A percentile compares a stretch with the other conserved stretches of the same genome.
These are phyloP conservation scores for Hymenoscyphus repandus DNA, from an alignment of 2,329 filamentous ascomycete genomes.

Conservation along the genomic window DNA sequence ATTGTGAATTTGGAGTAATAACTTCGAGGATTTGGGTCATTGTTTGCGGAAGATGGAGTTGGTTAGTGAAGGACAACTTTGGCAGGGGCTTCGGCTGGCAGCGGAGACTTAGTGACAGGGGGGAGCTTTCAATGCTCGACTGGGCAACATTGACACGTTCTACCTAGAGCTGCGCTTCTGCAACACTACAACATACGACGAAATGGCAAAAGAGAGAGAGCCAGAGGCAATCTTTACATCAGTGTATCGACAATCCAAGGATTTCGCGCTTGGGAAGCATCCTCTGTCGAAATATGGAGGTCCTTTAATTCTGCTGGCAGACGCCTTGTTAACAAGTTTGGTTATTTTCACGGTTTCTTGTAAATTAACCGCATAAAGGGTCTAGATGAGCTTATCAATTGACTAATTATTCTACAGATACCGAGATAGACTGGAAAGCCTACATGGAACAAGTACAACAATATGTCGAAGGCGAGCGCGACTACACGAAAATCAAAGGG, in stretches of 20 bases:
- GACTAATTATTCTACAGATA: constrained; percentile 52
- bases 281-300: constrained; percentile 25
- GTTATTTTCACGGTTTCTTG: constrained; percentile 29
- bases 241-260: constrained; percentile 19
- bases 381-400: neutral
- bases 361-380: constrained; percentile 11
- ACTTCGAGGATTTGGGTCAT: neutral
- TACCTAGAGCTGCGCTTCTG: neutral
- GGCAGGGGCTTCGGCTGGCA: too few species aligned
- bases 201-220: constrained; percentile 8
- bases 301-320: constrained; percentile 22
- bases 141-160: neutral
- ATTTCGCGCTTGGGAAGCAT: constrained; percentile 25
- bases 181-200: neutral
- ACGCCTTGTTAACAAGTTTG: constrained; percentile 26
- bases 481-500: constrained; percentile 82
- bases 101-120: neutral
- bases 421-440: constrained; percentile 94
- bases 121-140: neutral
- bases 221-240: constrained; percentile 7
- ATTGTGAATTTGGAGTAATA: constrained; percentile 9
- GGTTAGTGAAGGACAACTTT: too few species aligned
- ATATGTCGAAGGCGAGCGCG: constrained; percentile 76
- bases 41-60: neutral
- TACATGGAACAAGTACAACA: constrained; percentile 93